phyloP scores from a whole-genome alignment of 1,284 basidiomycete genomes.

The Cerioporus squamosus region DNA sequence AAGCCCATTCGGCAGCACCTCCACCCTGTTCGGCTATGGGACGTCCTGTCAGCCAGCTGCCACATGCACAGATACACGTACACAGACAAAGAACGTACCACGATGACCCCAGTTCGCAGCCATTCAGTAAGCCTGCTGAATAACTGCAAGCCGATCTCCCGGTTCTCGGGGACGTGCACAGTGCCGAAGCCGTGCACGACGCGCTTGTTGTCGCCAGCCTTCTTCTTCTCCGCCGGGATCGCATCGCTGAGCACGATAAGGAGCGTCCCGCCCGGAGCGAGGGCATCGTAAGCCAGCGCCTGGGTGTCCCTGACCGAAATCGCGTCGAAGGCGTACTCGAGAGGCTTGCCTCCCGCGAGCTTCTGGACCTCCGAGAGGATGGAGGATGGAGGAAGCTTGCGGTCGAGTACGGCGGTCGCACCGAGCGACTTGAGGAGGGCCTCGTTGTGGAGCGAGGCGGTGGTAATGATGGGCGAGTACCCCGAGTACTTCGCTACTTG shows the following conservation, averaged over 20 bases:
- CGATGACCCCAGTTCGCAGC: background rate
- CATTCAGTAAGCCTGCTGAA: slow-evolving; percentile 14
- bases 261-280: slow-evolving; percentile 9
- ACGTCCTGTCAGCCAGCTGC: background rate
- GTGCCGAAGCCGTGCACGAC: slow-evolving; percentile 5
- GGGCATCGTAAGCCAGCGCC: slow-evolving; percentile 27
- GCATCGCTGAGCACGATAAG: no score
- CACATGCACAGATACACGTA: no score
- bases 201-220: slow-evolving; percentile 20
- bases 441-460: slow-evolving; percentile 48
- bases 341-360: slow-evolving; percentile 16
- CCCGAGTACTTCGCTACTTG: slow-evolving; percentile 47
- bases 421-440: slow-evolving; percentile 52
- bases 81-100: no score
- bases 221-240: no score
- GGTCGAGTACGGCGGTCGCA: slow-evolving; percentile 50
- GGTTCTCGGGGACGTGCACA: slow-evolving; percentile 2
- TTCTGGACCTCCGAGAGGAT: slow-evolving; percentile 37
- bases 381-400: slow-evolving; percentile 40
- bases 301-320: slow-evolving; percentile 15
- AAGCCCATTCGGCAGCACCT: slow-evolving; percentile 52
- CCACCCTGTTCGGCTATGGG: slow-evolving; percentile 14
- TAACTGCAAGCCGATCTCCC: slow-evolving; percentile 8
- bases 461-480: slow-evolving; percentile 52
- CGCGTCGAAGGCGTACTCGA: slow-evolving; percentile 47